These are phyloP conservation scores for Colletotrichum truncatum DNA, from an alignment of 2,329 filamentous ascomycete genomes.

Conservation along the genomic window DNA sequence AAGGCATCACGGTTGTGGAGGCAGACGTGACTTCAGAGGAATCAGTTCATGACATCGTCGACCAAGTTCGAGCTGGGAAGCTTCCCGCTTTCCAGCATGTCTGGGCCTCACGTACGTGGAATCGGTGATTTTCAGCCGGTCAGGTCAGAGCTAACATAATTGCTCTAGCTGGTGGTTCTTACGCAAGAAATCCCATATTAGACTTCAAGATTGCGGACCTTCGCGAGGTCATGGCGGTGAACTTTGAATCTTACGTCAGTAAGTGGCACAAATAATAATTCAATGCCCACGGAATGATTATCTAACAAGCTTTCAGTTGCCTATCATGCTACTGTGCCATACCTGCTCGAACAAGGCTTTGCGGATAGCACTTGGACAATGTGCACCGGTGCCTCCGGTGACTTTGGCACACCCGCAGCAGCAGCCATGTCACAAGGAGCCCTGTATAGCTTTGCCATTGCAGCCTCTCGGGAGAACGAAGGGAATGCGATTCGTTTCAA, in stretches of 20 bases:
- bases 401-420: constrained; percentile 32
- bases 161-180: constrained; percentile 36
- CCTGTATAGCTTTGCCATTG: constrained; percentile 43
- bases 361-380: constrained; percentile 42
- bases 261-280: constrained; percentile 25
- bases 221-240: constrained; percentile 33
- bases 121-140: no score
- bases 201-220: constrained; percentile 35
- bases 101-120: constrained; percentile 39
- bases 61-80: constrained; percentile 41
- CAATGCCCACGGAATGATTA: accelerated
- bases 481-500: constrained; percentile 48
- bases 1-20: constrained; percentile 42
- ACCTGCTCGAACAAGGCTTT: constrained; percentile 38
- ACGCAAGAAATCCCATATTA: constrained; percentile 32
- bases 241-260: constrained; percentile 44
- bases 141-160: not conserved
- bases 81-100: constrained; percentile 49
- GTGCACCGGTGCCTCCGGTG: constrained; percentile 41
- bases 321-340: constrained; percentile 42
- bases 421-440: constrained; percentile 45
- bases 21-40: constrained; percentile 42
- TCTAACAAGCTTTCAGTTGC: constrained; percentile 32
- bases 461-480: constrained; percentile 39
- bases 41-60: constrained; percentile 43